Evolutionary conservation across 1,284 basidiomycete species (phyloP).

Genomic region (Boletus smithii): DNA sequence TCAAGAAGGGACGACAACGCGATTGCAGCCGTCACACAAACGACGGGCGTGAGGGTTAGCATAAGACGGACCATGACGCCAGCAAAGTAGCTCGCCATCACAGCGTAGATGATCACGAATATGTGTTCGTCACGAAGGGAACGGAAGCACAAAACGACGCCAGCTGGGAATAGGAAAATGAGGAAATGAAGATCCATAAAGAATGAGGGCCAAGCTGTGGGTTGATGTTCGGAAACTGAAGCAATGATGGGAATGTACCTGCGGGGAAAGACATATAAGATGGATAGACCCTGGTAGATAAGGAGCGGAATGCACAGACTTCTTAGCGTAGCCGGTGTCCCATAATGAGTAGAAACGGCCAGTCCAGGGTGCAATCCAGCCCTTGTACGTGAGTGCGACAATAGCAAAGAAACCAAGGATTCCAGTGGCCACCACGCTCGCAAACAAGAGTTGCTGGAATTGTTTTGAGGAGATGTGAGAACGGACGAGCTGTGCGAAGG

Average conservation of each 20-base stretch:
- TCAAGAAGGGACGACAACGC: conserved; percentile 88
- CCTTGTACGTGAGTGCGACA: conserved; percentile 83
- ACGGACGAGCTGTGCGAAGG: conserved; percentile 88
- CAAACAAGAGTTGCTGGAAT: conserved; percentile 80
- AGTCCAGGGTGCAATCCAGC: conserved; percentile 98
- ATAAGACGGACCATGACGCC: conserved; percentile 99
- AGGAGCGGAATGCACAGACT: conserved; percentile 48
- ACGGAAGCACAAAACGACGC: conserved; percentile 91
- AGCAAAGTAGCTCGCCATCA: conserved; percentile 96
- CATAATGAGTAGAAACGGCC: conserved; percentile 99
- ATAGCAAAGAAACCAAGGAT: conserved; percentile 73
- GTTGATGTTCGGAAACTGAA: conserved; percentile 99
- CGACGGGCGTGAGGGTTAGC: conserved; percentile 89
- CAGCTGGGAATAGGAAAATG: conserved; percentile 97
- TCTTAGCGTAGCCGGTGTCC: conserved; percentile 99
- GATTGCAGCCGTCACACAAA: conserved; percentile 89
- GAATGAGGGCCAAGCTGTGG: conserved; percentile 99
- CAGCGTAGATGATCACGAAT: conserved; percentile 98
- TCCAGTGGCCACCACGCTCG: conserved; percentile 67
- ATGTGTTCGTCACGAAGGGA: conserved; percentile 95
- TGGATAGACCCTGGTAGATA: conserved; percentile 4
- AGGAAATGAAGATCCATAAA: conserved; percentile 99
- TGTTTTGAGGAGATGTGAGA: conserved; percentile 91
- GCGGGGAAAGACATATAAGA: conserved; percentile 11
- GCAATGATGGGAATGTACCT: conserved; percentile 98